Percentiles rank a stretch among this genome's conserved stretches.
Conservation (phyloP, 1,284 basidiomycete genomes). For the Ceratobasidium sp. region DNA sequence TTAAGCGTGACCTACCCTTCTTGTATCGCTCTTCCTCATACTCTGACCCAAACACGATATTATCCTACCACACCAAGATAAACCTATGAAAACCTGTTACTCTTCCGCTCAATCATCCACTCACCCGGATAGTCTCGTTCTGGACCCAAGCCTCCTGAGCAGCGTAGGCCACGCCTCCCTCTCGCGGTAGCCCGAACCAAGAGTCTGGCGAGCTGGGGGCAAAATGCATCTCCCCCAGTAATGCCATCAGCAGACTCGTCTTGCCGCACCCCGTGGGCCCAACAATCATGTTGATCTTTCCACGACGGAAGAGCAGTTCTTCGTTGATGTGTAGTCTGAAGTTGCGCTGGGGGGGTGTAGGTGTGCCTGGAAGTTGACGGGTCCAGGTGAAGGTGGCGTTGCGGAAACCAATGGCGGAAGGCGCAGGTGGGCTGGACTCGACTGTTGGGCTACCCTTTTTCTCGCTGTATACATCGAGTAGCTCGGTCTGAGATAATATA, state of each 20-base stretch:
- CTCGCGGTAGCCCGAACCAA: slow-evolving; percentile 73
- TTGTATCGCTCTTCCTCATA: slow-evolving; percentile 64
- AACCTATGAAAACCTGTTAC: not conserved
- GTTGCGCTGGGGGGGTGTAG: slow-evolving; percentile 50
- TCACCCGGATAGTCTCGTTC: slow-evolving; percentile 64
- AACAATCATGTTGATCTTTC: slow-evolving; percentile 68
- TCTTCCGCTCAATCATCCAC: not conserved
- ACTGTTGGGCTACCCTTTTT: slow-evolving; percentile 51
- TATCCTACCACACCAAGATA: slow-evolving; percentile 53
- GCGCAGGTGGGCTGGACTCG: slow-evolving; percentile 51
- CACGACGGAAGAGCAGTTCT: slow-evolving; percentile 65
- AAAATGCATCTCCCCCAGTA: slow-evolving; percentile 65
- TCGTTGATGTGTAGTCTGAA: slow-evolving; percentile 63
- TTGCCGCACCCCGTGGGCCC: slow-evolving; percentile 66
- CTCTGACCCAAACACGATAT: slow-evolving; percentile 65
- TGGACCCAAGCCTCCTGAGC: slow-evolving; percentile 82
- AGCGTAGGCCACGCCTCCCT: slow-evolving; percentile 74
- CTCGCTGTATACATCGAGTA: slow-evolving; percentile 61
- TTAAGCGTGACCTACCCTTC: slow-evolving; percentile 48
- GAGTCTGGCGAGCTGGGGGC: slow-evolving; percentile 63
- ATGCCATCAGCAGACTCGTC: slow-evolving; percentile 61
- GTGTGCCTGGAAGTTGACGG: slow-evolving; percentile 47
- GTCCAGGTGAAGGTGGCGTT: slow-evolving; percentile 61
- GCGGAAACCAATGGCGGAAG: slow-evolving; percentile 57
- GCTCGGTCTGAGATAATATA: slow-evolving; percentile 58